Base-by-base conservation (phyloP, 2,329 filamentous ascomycete species). In the Westerdykella ornata region DNA sequence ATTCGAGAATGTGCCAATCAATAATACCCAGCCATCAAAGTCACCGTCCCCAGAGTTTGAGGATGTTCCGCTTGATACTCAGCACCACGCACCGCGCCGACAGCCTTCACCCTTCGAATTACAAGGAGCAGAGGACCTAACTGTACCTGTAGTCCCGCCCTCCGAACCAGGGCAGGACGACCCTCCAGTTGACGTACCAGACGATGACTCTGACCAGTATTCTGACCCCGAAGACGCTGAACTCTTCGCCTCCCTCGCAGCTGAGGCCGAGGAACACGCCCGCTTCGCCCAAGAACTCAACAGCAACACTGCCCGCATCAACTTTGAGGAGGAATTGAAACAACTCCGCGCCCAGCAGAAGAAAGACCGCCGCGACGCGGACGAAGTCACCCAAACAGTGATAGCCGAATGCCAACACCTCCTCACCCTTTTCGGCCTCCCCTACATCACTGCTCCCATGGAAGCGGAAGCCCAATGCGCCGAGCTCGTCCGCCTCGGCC, bases 381-480 rank as follows among this genome's bases (percentile, higher is more conserved):
- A 98, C 56, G 92, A 98, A 65, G 90, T 98, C 3, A 94, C 89
- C 0, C 86, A 94, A 51, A 84, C 90, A 51, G 98, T 98, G 92
- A 81, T 97, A 31, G 80, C 83, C 1, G 94, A 98, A 67, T 97
- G 92, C 49, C 92, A 98, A 62, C 84, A 92, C 35, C 76, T 98
- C 0, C 78, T 98, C 15, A 78, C 81, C 4, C 77, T 96, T 7
- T 98, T 98, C 63, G 92, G 92, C 0, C 79, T 98, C 9, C 92
- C 92, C 0, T 98, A 98, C 60, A 84, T 98, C 53, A 98, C 90
- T 0, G 92, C 92, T 0, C 94, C 94, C 0, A 97, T 97, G 92
- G 92, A 98, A 74, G 92, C 92, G 0, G 92, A 98, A 72, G 92
- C 92, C 0, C 92, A 98, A 63, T 98, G 92, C 59, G 92, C 92